Conservation (phyloP, 441 rosid genomes). For the Bocquillonia castaneifolia region DNA sequence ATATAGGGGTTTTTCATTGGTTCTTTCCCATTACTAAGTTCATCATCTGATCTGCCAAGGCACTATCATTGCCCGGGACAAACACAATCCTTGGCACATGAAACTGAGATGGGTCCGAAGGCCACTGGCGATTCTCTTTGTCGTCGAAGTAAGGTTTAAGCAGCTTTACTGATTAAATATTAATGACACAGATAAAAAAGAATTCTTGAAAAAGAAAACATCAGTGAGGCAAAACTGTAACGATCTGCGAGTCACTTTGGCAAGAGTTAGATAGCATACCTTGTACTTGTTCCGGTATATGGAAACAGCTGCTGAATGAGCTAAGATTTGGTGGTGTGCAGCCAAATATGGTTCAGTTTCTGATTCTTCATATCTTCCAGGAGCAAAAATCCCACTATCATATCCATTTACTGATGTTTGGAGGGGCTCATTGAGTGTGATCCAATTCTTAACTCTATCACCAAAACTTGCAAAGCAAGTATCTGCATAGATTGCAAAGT, state of each 20-base stretch:
- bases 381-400: slow-evolving; percentile 66
- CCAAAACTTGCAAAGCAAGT: slow-evolving; percentile 86
- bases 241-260: no score
- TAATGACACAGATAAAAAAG: neutral
- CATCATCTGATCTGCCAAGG: neutral
- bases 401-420: slow-evolving; percentile 80
- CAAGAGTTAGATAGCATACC: slow-evolving; percentile 36
- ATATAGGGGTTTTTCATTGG: neutral
- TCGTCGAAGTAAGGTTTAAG: neutral
- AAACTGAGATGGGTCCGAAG: neutral
- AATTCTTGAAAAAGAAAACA: neutral
- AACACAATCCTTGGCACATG: neutral
- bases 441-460: slow-evolving; percentile 88
- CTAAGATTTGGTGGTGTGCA: slow-evolving; percentile 80
- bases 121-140: neutral
- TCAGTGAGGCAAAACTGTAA: no score
- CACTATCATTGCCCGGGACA: neutral
- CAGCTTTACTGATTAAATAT: neutral
- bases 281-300: slow-evolving; percentile 63
- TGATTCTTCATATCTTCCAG: slow-evolving; percentile 60
- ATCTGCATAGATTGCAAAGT: slow-evolving; percentile 75
- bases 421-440: slow-evolving; percentile 84
- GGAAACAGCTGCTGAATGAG: slow-evolving; percentile 80
- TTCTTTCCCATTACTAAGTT: neutral
- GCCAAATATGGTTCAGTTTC: slow-evolving; percentile 75